Percentiles rank a stretch among this genome's conserved stretches.
phyloP scores from a whole-genome alignment of 2,329 filamentous ascomycete genomes.

The Lasiodiplodia hormozganensis region DNA sequence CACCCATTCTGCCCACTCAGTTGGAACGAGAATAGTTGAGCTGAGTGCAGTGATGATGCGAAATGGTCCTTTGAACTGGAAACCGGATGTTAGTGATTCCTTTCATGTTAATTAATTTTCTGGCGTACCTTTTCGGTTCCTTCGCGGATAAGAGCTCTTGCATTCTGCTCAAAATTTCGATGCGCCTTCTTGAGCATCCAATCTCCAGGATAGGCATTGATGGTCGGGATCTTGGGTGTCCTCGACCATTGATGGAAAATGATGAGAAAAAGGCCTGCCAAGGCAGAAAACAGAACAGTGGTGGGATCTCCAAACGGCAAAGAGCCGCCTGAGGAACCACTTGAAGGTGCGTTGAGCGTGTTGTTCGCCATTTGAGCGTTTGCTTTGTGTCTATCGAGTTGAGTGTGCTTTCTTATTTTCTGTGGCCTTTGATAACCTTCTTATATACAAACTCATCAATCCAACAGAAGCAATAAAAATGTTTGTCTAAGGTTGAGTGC shows the following conservation, averaged over 20 bases:
- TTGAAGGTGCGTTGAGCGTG: background rate
- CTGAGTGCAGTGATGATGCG: slow-evolving; percentile 18
- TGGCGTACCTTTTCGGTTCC: background rate
- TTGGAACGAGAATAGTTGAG: slow-evolving; percentile 10
- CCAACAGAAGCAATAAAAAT: background rate
- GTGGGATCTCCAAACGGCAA: no score
- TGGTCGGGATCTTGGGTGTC: background rate
- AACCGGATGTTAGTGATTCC: background rate
- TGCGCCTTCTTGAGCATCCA: slow-evolving; percentile 21
- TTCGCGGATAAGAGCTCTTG: slow-evolving; percentile 5
- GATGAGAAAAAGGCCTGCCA: background rate
- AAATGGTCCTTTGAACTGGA: slow-evolving; percentile 20
- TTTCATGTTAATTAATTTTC: background rate
- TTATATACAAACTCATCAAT: background rate
- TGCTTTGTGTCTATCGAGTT: background rate
- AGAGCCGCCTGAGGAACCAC: slow-evolving; percentile 1
- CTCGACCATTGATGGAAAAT: background rate
- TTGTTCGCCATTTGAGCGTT: slow-evolving; percentile 1
- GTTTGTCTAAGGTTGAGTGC: background rate
- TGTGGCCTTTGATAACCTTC: background rate
- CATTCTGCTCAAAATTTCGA: background rate
- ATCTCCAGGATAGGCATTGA: slow-evolving; percentile 21
- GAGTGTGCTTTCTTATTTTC: background rate
- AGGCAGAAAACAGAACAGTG: background rate
- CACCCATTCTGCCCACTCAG: slow-evolving; percentile 7